Evolutionary conservation across 2,329 filamentous ascomycete species (phyloP), one percentile per base, ranked within the genome.

Genomic region (Cladophialophora carrionii): DNA sequence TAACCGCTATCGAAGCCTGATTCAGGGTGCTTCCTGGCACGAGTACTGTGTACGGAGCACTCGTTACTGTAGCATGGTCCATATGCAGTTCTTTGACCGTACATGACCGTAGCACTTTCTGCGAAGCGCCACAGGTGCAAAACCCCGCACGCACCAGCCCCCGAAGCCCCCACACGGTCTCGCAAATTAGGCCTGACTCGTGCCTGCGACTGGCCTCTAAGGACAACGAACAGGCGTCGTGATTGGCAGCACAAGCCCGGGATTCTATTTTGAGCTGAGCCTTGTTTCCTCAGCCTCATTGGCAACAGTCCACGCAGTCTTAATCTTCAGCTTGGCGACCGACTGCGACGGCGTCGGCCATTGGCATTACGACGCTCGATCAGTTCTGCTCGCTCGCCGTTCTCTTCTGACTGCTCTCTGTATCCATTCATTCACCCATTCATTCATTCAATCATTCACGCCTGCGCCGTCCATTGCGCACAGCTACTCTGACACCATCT

Each of bases 241-340:
- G 48, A 51, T 51, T 51, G 48, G 48, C 14, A 20, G 48, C 22
- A 29, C 22, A 24, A 12, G 48, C 48, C 7, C n/a, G 48, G 12
- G 48, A 51, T 22, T 51, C 48, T 51, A 51, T 51, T 51, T 51
- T 51, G n/a, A 20, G 48, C 48, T 26, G 48, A 51, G 48, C 48
- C 48, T 51, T 9, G 48, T 29, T 43, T n/a, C 22, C 48, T 51
- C 48, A 51, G 48, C 48, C 48, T 51, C 48, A 51, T 14, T 29
- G 48, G 20, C 48, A 51, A 51, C 48, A 26, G 48, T 29, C 34
- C 17, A 17, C 34, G 34, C 34, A 41, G 7, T 17, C 17, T 41
- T 41, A 7, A 8, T 17, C 24, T 51, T 51, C 48, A 51, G 48
- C 48, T 24, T 10, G 20, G 46, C n/a, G 9, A 24, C 43, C 17